phyloP scores from a whole-genome alignment of 78 protist genomes.

The Chrysochromulina parva region DNA sequence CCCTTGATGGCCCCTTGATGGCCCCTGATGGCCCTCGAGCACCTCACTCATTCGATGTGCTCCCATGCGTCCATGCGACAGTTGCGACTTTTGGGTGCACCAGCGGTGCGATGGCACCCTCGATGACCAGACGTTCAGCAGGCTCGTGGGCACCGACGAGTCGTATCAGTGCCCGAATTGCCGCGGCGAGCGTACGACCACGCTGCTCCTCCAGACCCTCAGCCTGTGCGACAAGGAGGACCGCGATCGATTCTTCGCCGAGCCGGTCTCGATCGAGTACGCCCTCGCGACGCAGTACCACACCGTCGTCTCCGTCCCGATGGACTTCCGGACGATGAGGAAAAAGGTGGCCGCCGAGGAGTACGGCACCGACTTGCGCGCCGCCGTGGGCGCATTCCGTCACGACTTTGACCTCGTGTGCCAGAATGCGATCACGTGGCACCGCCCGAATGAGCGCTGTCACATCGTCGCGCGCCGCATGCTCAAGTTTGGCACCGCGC shows the following conservation, averaged over 20 bases:
- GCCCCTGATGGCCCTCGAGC: too few species aligned
- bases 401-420: background rate
- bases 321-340: slow-evolving; percentile 9
- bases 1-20: too few species aligned
- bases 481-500: background rate
- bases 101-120: background rate
- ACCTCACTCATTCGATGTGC: too few species aligned
- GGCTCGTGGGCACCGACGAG: background rate
- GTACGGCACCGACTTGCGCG: background rate
- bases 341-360: background rate
- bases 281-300: background rate
- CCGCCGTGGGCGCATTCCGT: background rate
- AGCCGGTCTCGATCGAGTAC: slow-evolving; percentile 6
- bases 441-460: background rate
- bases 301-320: background rate
- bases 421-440: background rate
- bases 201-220: background rate
- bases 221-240: background rate
- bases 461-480: background rate
- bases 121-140: background rate
- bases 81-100: background rate
- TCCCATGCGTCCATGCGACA: background rate
- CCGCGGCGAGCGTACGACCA: slow-evolving; percentile 21
- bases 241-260: background rate
- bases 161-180: background rate